Percentiles rank a stretch among this genome's conserved stretches.
Conservation (phyloP, 352 stramenopile genomes). For the Globisporangium recalcitrans region DNA sequence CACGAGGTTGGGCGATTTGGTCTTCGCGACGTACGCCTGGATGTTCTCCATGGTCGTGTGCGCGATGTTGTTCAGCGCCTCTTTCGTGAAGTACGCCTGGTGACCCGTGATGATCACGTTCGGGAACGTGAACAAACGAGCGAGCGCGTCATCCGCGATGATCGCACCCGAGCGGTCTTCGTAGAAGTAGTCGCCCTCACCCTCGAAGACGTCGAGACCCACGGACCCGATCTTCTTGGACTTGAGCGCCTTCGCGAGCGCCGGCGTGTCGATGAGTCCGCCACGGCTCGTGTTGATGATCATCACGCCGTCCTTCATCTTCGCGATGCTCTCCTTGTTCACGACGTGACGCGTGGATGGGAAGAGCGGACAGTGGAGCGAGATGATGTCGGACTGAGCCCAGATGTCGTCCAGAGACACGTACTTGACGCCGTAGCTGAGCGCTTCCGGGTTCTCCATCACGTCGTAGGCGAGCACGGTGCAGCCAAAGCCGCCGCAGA, state of each 20-base stretch:
- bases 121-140: constrained; percentile 76
- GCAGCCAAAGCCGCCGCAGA: not conserved
- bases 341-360: constrained; percentile 81
- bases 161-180: constrained; percentile 61
- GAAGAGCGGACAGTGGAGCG: constrained; percentile 82
- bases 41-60: constrained; percentile 76
- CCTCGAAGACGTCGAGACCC: constrained; percentile 88
- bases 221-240: constrained; percentile 66
- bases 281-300: constrained; percentile 90
- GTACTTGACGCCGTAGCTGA: constrained; percentile 44
- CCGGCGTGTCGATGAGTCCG: constrained; percentile 79
- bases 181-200: constrained; percentile 75
- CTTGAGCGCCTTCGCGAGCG: constrained; percentile 77
- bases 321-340: constrained; percentile 68
- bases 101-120: constrained; percentile 81
- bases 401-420: constrained; percentile 60
- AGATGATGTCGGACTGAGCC: constrained; percentile 80
- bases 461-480: not conserved
- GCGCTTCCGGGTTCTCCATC: constrained; percentile 31
- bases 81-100: constrained; percentile 79
- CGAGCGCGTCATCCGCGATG: constrained; percentile 64
- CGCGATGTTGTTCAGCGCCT: constrained; percentile 65
- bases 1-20: constrained; percentile 50
- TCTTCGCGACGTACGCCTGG: constrained; percentile 32
- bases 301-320: constrained; percentile 87